phyloP scores from a whole-genome alignment of 208 protist genomes.

The Acanthamoeba rhysodes region DNA sequence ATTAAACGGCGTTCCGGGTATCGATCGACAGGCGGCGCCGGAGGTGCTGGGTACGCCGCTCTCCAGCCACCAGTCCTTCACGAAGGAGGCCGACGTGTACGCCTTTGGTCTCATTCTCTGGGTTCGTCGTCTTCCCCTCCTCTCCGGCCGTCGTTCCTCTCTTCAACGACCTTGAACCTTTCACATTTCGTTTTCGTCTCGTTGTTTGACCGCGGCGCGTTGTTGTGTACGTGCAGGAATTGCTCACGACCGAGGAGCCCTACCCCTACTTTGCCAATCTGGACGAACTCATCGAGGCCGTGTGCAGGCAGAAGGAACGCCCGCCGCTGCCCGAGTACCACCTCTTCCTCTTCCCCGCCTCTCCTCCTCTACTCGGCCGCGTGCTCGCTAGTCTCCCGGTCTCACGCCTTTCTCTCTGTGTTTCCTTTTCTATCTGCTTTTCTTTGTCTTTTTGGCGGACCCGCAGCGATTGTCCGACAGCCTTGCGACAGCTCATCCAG shows the following conservation, averaged over 20 bases:
- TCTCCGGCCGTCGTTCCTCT: not conserved
- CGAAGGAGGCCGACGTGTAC: slow-evolving; percentile 49
- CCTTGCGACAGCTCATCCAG: slow-evolving; percentile 29
- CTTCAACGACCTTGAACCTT: not conserved
- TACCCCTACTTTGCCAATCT: slow-evolving; percentile 47
- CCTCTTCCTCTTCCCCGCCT: not conserved
- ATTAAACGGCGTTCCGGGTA: not conserved
- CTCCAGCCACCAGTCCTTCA: slow-evolving; percentile 14
- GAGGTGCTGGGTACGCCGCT: slow-evolving; percentile 34
- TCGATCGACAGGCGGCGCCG: not conserved
- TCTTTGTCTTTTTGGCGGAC: no score
- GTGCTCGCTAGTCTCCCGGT: not conserved
- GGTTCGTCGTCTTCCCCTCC: not conserved
- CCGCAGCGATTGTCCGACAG: not conserved
- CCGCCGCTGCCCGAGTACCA: slow-evolving; percentile 8
- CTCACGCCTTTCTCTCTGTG: not conserved
- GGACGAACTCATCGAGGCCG: slow-evolving; percentile 66
- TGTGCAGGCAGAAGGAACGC: slow-evolving; percentile 61
- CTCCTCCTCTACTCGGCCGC: no score
- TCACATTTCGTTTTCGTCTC: not conserved
- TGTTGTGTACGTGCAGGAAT: not conserved
- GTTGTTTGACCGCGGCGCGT: no score
- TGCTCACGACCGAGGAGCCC: slow-evolving; percentile 56
- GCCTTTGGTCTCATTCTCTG: slow-evolving; percentile 51
- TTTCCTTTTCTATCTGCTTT: not conserved